Evolutionary conservation across 2,329 filamentous ascomycete genomes (phyloP).

Genomic region (Didymosphaeria variabile): DNA sequence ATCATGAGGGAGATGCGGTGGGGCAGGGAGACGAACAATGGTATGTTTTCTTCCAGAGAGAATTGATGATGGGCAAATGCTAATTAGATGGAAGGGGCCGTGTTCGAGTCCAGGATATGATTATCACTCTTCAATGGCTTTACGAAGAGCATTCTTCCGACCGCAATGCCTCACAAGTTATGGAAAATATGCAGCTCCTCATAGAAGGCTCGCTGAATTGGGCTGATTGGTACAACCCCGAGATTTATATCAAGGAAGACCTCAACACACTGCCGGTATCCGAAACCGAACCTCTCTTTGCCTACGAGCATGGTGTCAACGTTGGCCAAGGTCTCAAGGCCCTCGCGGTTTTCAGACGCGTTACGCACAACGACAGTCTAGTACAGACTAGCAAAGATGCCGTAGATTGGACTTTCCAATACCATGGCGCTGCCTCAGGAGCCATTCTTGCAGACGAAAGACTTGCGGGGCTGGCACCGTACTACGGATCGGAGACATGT

Average conservation of each 20-base stretch:
- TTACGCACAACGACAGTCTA: slow-evolving; percentile 56
- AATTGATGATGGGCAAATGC: not conserved
- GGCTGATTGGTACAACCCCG: slow-evolving; percentile 42
- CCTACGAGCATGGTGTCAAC: slow-evolving; percentile 33
- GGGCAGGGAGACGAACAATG: slow-evolving; percentile 9
- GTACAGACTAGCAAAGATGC: slow-evolving; percentile 47
- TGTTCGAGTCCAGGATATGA: slow-evolving; percentile 51
- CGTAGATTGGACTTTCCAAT: slow-evolving; percentile 56
- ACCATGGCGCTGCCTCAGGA: slow-evolving; percentile 60
- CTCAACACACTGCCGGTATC: slow-evolving; percentile 33
- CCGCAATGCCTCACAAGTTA: slow-evolving; percentile 38
- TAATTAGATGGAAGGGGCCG: not conserved
- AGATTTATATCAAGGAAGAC: slow-evolving; percentile 33
- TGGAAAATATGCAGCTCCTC: slow-evolving; percentile 56
- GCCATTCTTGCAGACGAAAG: slow-evolving; percentile 62
- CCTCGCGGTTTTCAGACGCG: slow-evolving; percentile 54
- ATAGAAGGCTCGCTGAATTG: slow-evolving; percentile 46
- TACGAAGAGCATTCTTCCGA: slow-evolving; percentile 47
- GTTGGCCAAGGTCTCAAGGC: slow-evolving; percentile 53
- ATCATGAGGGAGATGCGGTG: slow-evolving; percentile 9
- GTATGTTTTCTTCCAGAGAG: not conserved
- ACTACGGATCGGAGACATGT: slow-evolving; percentile 59
- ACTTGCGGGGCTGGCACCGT: slow-evolving; percentile 56
- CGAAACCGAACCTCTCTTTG: slow-evolving; percentile 29
- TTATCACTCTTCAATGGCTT: slow-evolving; percentile 59